Conservation (phyloP, 345 rosid genomes). For the Lumnitzera littorea region DNA sequence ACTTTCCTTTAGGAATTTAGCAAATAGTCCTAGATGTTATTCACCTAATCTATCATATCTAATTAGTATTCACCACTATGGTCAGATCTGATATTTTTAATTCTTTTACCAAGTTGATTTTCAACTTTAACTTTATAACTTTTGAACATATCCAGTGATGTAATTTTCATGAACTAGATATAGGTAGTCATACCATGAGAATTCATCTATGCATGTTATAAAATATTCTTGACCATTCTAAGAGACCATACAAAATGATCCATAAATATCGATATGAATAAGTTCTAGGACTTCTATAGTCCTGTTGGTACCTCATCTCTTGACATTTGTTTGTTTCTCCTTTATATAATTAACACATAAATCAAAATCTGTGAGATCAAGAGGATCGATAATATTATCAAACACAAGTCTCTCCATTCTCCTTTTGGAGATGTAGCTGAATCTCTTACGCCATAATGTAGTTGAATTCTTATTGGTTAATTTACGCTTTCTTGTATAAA, state of each 20-base stretch:
- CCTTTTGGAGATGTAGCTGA: too few relatives aligned
- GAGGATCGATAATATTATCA: neutral
- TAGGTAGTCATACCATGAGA: neutral
- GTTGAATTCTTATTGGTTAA: too few relatives aligned
- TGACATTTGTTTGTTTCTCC: too few relatives aligned
- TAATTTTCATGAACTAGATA: neutral
- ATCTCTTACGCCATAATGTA: too few relatives aligned
- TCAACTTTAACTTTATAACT: neutral
- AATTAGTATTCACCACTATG: neutral
- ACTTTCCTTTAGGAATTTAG: neutral
- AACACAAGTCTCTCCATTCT: neutral
- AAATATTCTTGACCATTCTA: neutral
- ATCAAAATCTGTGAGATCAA: neutral
- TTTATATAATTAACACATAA: neutral
- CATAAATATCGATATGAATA: too few relatives aligned
- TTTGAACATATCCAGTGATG: neutral
- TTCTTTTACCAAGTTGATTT: neutral
- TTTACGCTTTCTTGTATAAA: too few relatives aligned
- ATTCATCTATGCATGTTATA: neutral
- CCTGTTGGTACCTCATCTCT: too few relatives aligned
- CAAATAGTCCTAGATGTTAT: neutral
- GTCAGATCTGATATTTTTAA: neutral
- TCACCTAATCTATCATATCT: neutral
- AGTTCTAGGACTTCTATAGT: too few relatives aligned
- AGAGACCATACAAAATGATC: neutral